Percentiles rank a stretch among this genome's conserved stretches.
Conservation (phyloP, 768 basidiomycete genomes). For the Coprinopsis sp. region DNA sequence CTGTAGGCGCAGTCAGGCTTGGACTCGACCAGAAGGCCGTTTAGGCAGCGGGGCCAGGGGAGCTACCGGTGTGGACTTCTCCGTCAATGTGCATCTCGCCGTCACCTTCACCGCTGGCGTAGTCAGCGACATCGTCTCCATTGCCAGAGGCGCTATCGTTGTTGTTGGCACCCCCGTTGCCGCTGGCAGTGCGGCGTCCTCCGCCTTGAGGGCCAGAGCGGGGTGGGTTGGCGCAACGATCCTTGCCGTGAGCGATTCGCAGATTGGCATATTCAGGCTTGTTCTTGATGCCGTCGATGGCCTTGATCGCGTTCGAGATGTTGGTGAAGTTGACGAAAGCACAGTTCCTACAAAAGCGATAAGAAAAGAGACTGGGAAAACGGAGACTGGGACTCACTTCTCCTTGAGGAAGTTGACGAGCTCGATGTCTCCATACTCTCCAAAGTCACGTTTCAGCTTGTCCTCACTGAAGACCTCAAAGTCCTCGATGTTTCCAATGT, state of each 20-base stretch:
- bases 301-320: conserved; percentile 93
- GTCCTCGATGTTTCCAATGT: conserved; percentile 93
- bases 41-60: conserved; percentile 17
- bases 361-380: conserved; percentile 2
- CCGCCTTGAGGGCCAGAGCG: conserved; percentile 77
- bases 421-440: conserved; percentile 95
- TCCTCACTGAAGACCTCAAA: conserved; percentile 91
- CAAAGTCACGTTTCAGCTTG: conserved; percentile 87
- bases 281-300: conserved; percentile 92
- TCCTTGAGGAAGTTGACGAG: conserved; percentile 93
- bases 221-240: conserved; percentile 91
- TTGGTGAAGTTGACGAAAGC: conserved; percentile 96
- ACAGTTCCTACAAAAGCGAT: conserved; percentile 61
- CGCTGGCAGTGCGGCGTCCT: conserved; percentile 41
- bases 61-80: conserved; percentile 29
- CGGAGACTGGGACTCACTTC: conserved; percentile 53
- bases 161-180: conserved; percentile 24
- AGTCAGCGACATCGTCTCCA: conserved; percentile 30
- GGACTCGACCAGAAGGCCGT: conserved; percentile 1
- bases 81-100: conserved; percentile 44
- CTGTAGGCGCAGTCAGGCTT: conserved; percentile 7
- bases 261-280: conserved; percentile 87
- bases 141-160: conserved; percentile 34
- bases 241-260: conserved; percentile 92
- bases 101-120: conserved; percentile 24